These are phyloP conservation scores for Coprinopsis sp. DNA, from an alignment of 768 basidiomycete genomes.

Conservation along the genomic window DNA sequence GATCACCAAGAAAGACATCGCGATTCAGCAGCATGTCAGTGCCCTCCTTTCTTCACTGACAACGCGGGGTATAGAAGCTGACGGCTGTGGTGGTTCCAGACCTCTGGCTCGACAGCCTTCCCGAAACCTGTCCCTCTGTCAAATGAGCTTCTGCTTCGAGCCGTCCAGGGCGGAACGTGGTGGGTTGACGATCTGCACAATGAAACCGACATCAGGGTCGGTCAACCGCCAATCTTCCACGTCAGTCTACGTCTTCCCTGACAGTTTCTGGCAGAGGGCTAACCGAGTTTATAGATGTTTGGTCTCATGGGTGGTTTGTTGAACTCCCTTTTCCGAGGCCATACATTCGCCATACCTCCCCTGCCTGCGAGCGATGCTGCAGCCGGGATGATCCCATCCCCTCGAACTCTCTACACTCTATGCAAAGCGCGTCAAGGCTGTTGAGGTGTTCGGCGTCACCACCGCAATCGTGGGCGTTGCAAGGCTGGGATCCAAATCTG, in stretches of 20 bases:
- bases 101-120: background rate
- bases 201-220: background rate
- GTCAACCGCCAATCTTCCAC: slow-evolving; percentile 1
- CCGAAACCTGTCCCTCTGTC: background rate
- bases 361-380: background rate
- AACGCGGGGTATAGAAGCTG: no score
- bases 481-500: background rate
- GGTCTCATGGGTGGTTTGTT: background rate
- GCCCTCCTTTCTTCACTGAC: background rate
- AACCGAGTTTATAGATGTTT: background rate
- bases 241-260: background rate
- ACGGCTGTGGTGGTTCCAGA: no score
- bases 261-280: background rate
- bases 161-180: background rate
- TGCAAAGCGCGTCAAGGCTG: background rate
- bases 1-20: background rate
- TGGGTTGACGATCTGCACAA: background rate
- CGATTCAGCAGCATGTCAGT: slow-evolving; percentile 1
- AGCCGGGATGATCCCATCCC: background rate
- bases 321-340: background rate
- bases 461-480: background rate
- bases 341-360: background rate
- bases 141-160: background rate
- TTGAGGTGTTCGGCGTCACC: background rate
- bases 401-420: background rate